Base-by-base conservation (phyloP, 306 rosid species). In the Ormosia emarginata region DNA sequence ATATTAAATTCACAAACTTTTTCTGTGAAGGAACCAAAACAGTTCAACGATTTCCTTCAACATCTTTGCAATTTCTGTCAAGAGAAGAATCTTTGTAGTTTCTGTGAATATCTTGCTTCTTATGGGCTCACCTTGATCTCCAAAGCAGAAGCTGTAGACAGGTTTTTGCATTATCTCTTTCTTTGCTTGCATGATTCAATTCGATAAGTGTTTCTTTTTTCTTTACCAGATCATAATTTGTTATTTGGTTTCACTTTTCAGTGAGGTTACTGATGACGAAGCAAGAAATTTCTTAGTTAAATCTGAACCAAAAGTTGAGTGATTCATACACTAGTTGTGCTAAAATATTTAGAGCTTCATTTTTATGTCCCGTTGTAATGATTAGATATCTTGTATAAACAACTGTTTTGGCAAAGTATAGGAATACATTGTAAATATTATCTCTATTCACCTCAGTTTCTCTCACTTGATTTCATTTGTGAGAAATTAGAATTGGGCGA, bases 91-190 rank as follows among this genome's bases (percentile, higher is more conserved):
- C 92, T 92, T 18, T 7, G 4, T 46, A 77, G 92, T 83, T 92
- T 95, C 83, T 82, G 87, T 43, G 89, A 89, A 29, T 86, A 87
- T 82, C 92, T 95, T 84, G 87, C 89, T 68, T 86, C 93, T n/a
- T 79, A 78, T 63, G 82, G 75, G 64, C 81, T 95, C 81, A 82
- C 90, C 56, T 87, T 95, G 87, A 93, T 95, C 79, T 39, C 94
- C 64, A 92, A 92, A 79, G 47, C 88, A 57, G 96, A 95, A 87
- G 97, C 99, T 39, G 61, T 49, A 18, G 97, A 93, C 98, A 95
- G 98, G 97, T 95, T 74, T 67, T 63, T 33, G 46, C 67, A 37
- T 6, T 4, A 17, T 39, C 40, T 41, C 50, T 53, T 77, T 72
- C 44, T 10, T 79, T 13, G 33, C 44, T 61, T 84, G 29, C 43